Evolutionary conservation across 208 protist genomes (phyloP), one percentile per base, ranked within the genome.

Genomic region (Leishmania tropica): DNA sequence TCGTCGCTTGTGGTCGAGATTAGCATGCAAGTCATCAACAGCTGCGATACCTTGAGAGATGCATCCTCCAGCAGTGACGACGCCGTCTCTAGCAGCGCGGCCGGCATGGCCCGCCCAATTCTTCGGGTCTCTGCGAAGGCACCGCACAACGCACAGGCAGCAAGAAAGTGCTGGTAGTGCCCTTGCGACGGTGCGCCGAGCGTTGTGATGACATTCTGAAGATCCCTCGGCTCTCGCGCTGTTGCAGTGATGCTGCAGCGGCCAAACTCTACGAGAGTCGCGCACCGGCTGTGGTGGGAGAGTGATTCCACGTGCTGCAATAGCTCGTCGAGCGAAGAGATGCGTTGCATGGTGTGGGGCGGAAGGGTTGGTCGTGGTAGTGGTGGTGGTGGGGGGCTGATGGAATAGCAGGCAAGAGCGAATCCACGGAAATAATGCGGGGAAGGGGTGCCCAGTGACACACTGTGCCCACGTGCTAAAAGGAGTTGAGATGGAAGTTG

Each of bases 111-210:
- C 19, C 31, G 58, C 0, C 54, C 28, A 8, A 24, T 21, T 7
- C 37, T 31, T 24, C 56, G 2, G 1, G 76, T 40, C 24, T 68
- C 72, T 6, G 80, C 76, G 21, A 81, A 81, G 2, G 58, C 79
- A 4, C 81, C 84, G 54, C 84, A 70, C 42, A 88, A 40, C 6
- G 81, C 81, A 53, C 62, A 85, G 73, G 84, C 84, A 10, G 84
- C 62, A 21, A 85, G 81, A 6, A 88, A 53, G 17, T 75, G 80
- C 13, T 85, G 60, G n/a, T 79, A 83, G 48, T 80, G 77, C 37
- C 78, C 77, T 70, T 85, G 70, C 47, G 48, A 31, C 2, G 81
- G 65, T 0, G 58, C 76, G 2, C 75, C 80, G 11, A 88, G 42
- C 42, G 53, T 53, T 10, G 45, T 31, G n/a, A 85, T 85, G 21